These are phyloP conservation scores for Priceomyces haplophilus DNA, from an alignment of 805 yeast species.

Conservation along the genomic window DNA sequence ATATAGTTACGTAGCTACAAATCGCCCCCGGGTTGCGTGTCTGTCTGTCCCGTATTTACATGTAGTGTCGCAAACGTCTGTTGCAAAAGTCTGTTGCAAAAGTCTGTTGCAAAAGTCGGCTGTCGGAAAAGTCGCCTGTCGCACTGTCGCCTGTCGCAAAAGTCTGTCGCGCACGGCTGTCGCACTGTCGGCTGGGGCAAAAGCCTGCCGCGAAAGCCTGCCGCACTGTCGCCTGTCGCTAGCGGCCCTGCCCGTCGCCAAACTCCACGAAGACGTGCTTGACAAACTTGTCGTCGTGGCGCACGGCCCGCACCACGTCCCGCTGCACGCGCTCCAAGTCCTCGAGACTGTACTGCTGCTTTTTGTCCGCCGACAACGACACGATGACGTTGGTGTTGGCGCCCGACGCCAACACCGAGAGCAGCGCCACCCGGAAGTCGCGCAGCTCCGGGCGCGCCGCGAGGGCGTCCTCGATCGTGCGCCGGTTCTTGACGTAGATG, in stretches of 20 bases:
- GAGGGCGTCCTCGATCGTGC: slow-evolving; percentile 35
- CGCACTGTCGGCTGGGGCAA: too few species aligned
- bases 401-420: slow-evolving; percentile 55
- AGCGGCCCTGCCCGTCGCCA: slow-evolving; percentile 14
- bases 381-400: slow-evolving; percentile 48
- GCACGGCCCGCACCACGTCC: slow-evolving; percentile 32
- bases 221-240: not conserved
- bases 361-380: slow-evolving; percentile 23
- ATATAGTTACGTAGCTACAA: slow-evolving; percentile 1
- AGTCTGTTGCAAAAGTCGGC: too few species aligned
- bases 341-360: slow-evolving; percentile 23
- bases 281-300: slow-evolving; percentile 39
- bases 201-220: too few species aligned
- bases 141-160: too few species aligned
- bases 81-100: too few species aligned
- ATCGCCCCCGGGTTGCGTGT: not conserved
- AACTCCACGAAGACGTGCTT: slow-evolving; percentile 42
- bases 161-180: too few species aligned
- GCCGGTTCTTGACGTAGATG: slow-evolving; percentile 43
- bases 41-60: not conserved
- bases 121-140: too few species aligned
- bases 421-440: slow-evolving; percentile 34
- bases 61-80: not conserved
- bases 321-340: slow-evolving; percentile 32
- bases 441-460: slow-evolving; percentile 18